Evolutionary conservation across 208 protist genomes (phyloP), one percentile per base, ranked within the genome.

Genomic region (Acanthamoeba healyi): DNA sequence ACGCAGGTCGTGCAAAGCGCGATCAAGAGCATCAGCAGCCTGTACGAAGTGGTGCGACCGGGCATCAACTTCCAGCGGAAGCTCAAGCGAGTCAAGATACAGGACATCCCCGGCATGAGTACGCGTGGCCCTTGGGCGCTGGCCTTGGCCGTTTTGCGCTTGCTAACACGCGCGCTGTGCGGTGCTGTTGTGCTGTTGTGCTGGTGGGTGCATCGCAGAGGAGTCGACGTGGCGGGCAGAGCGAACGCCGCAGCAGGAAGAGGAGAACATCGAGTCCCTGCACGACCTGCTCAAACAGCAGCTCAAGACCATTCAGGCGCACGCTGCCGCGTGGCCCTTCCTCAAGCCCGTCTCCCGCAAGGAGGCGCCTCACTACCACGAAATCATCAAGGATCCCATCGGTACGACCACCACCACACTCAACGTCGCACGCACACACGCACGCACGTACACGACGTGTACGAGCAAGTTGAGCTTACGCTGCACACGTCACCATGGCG

Each of bases 351-450:
- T 98, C 14, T 51, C 77, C 26, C 19, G n/a, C 19, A 63, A 90
- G 5, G 82, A 96, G 49, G 97, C 94, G 15, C 93, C 96, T 6
- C 95, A 96, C 79, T 98, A 98, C 81, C 94, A 94, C 54, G 51
- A 95, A 4, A 38, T 97, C 22, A 95, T 97, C 70, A 96, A 96
- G 40, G 79, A 97, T 61, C 96, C 96, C 19, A 95, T 97, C 15
- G 94, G 94, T 95, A 40, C 56, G 79, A 24, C 9, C 40, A 36
- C 44, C 38, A 22, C 26, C 9, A 63, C 26, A 15, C 46, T 90
- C 34, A n/a, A 70, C n/a, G 24, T 24, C 81, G 29, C 29, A 93
- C 19, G 7, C 26, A 22, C 44, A 54, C 49, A 54, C 49, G 49
- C 49, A 54, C 49, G 14, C 49, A 54, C 49, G 22, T 2, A 6